Evolutionary conservation across 257 asterid species (phyloP).

Genomic region (Paulownia fortunei): DNA sequence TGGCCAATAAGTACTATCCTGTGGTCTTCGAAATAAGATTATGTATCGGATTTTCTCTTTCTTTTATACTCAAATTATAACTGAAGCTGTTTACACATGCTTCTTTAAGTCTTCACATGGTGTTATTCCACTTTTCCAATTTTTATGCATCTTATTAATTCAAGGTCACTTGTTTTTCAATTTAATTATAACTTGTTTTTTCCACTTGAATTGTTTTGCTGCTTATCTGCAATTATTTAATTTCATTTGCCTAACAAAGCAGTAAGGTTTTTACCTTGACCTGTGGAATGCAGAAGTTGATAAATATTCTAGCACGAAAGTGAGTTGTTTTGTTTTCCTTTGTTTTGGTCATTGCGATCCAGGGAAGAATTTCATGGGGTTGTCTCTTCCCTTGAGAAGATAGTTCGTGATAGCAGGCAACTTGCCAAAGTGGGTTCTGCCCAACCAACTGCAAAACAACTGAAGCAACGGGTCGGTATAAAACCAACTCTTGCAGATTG

Average conservation of each 20-base stretch:
- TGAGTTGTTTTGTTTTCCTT: background rate
- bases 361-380: slow-evolving; percentile 69
- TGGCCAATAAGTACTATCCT: background rate
- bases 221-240: background rate
- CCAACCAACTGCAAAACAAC: slow-evolving; percentile 51
- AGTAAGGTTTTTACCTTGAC: background rate
- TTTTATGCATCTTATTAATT: background rate
- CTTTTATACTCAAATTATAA: background rate
- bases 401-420: slow-evolving; percentile 67
- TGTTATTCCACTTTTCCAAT: background rate
- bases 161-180: background rate
- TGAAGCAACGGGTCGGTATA: slow-evolving; percentile 64
- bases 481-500: slow-evolving; percentile 77
- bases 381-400: slow-evolving; percentile 63
- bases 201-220: slow-evolving; percentile 8
- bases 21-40: background rate
- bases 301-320: background rate
- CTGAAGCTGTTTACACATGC: background rate
- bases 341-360: slow-evolving; percentile 6
- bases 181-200: background rate
- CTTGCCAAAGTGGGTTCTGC: slow-evolving; percentile 54
- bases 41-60: background rate
- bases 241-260: background rate
- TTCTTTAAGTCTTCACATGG: background rate
- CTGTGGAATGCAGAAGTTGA: background rate